Conservation (phyloP, 192 early-diverging fungal genomes). For the Linnemannia elongata region DNA sequence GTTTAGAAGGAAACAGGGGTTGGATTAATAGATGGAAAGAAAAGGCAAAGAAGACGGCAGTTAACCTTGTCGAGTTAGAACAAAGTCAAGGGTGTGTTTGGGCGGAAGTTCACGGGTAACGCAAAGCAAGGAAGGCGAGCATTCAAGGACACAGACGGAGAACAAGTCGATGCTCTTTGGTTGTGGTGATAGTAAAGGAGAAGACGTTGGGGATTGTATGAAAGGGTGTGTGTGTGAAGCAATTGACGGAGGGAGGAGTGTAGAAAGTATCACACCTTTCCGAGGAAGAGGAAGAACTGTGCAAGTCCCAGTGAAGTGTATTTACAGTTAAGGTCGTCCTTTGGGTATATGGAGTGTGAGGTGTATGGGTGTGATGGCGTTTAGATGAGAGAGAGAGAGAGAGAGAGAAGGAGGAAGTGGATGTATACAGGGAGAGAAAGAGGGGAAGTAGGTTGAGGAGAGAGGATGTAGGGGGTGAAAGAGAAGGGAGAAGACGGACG, state of each 20-base stretch:
- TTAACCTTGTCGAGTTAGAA: not conserved
- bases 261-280: too few relatives aligned
- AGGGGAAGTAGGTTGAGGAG: not conserved
- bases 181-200: not conserved
- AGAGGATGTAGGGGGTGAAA: not conserved
- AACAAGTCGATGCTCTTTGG: not conserved
- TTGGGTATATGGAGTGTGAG: not conserved
- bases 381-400: not conserved
- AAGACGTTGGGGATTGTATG: not conserved
- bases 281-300: not conserved
- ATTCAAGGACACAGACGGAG: too few relatives aligned
- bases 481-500: not conserved
- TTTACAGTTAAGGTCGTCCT: constrained; percentile 5
- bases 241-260: not conserved
- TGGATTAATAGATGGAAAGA: not conserved
- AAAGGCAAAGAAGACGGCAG: not conserved
- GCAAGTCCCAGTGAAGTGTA: not conserved
- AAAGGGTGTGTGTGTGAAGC: not conserved
- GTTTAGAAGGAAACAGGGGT: not conserved
- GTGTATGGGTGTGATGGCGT: not conserved
- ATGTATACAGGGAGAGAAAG: not conserved
- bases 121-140: not conserved
- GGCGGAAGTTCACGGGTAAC: not conserved
- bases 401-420: not conserved
- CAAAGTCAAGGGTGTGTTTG: not conserved